Evolutionary conservation across 139 green algal species (phyloP), one percentile per base, ranked within the genome.

Genomic region (Coelastrella sp.): DNA sequence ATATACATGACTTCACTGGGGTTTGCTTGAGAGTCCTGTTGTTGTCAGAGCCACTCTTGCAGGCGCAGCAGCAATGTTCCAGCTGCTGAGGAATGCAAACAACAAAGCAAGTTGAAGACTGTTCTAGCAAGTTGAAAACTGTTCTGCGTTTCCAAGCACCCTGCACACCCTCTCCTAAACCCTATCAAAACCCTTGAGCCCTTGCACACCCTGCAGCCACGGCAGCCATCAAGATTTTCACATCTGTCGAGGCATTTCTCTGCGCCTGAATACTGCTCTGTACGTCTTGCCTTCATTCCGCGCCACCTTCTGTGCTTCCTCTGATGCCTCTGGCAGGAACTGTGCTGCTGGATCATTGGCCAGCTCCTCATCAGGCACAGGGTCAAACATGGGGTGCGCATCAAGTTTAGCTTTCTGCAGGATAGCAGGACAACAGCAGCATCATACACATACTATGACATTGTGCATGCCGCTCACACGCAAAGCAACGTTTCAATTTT

Each of bases 281-380:
- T 92, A 96, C 8, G 95, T 97, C 15, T 82, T 89, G 20, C 97
- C 97, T 20, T 91, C 82, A 85, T 98, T 98, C 70, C 97, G 93
- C 20, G 95, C 95, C 61, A 99, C 97, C 91, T 99, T 99, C 90
- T 98, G 96, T 0, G 94, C 97, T 91, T 99, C 97, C 90, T 99
- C 97, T 7, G 93, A 98, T 10, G 93, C 91, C 49, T 80, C 78
- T 14, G 68, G 92, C 58, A 99, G 95, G 85, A 98, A 91, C 9
- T 85, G 82, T 8, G 95, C 96, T 1, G 95, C 96, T 5, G 92
- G 86, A 83, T 99, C 97, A 0, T n/a, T 74, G 5, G 92, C 95
- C 57, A 99, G 90, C 91, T 99, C 98, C 61, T 96, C 95, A 25
- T 98, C 94, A 6, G 88, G 92, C 0, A 99, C 68, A 1, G 92